Evolutionary conservation across 495 filamentous ascomycete genomes (phyloP), one percentile per base, ranked within the genome.

Genomic region (Emericellopsis terricola): DNA sequence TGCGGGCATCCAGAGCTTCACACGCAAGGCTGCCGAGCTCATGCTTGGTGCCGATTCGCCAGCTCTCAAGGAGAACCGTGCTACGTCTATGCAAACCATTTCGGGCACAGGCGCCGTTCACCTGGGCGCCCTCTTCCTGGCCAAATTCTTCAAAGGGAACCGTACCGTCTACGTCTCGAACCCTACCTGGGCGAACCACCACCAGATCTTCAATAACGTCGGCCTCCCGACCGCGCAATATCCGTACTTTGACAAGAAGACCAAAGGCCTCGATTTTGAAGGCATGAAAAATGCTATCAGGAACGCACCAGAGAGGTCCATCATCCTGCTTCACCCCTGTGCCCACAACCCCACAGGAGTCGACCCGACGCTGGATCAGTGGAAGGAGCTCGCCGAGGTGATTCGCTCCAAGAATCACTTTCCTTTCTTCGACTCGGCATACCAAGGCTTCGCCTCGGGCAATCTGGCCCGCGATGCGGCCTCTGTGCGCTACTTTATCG

Each of bases 331-430:
- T 11, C 89, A 99, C 56, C 84, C 83, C 40, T 99, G 89, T 56
- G 89, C 89, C 17, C 89, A 96, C 65, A 99, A 99, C 57, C 89
- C 89, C 15, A 99, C 89, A 10, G 89, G 89, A 38, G 89, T 99
- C 34, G 89, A 99, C 58, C 89, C 83, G 15, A 89, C 89, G 14
- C 66, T 73, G 34, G 84, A 85, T 23, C 89, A 99, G 59, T 99
- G 89, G 89, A 82, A 77, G 49, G 62, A 91, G 45, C 71, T 99
- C 39, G 85, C 85, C 34, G 48, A 64, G 4, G 47, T 94, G 16
- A 73, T 96, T 51, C 65, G 68, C 34, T 49, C 59, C 19, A 81
- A 76, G 55, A 66, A 69, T 27, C 91, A 85, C 56, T 96, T 99
- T 66, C 91, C 89, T 44, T 99, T 96, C 71, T 96, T 99, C 64